Conservation (phyloP, 2,329 filamentous ascomycete species). For the Talaromyces albobiverticillius region DNA sequence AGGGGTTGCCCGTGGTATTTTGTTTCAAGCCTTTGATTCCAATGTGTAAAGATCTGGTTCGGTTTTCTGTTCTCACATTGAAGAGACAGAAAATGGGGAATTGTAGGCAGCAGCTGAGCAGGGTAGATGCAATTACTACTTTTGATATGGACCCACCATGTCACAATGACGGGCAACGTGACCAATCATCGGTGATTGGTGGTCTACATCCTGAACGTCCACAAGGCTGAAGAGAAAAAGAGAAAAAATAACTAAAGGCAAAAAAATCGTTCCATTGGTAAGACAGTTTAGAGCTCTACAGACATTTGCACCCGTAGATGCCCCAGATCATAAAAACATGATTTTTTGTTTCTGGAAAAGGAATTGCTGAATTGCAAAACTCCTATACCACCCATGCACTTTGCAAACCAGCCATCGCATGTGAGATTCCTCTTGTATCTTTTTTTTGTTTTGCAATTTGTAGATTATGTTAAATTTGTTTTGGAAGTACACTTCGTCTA, state of each 20-base stretch:
- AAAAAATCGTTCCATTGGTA: conserved; percentile 14
- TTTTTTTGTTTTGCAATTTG: conserved; percentile 4
- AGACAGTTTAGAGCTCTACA: conserved; percentile 16
- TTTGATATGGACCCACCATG: not conserved
- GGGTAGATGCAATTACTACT: not conserved
- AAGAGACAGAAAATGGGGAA: too few relatives aligned
- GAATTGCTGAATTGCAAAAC: conserved; percentile 16
- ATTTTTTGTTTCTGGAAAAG: conserved; percentile 15
- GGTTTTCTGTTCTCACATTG: too few relatives aligned
- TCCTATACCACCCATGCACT: conserved; percentile 16
- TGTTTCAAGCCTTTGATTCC: too few relatives aligned
- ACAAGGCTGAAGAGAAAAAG: too few relatives aligned
- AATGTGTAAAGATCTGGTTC: too few relatives aligned
- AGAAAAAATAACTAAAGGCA: not conserved
- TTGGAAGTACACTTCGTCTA: conserved; percentile 52
- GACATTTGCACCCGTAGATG: conserved; percentile 15
- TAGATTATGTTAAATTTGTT: conserved; percentile 3
- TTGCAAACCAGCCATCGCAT: conserved; percentile 10
- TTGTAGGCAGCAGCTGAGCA: too few relatives aligned
- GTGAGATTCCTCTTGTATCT: not conserved
- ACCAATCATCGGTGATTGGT: not conserved
- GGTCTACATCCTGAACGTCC: too few relatives aligned
- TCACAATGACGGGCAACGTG: not conserved
- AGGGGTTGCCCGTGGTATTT: too few relatives aligned
- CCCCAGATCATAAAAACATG: conserved; percentile 17